A percentile compares a stretch with the other conserved stretches of the same genome.
phyloP scores from a whole-genome alignment of 208 protist species.

The Leishmania braziliensis region DNA sequence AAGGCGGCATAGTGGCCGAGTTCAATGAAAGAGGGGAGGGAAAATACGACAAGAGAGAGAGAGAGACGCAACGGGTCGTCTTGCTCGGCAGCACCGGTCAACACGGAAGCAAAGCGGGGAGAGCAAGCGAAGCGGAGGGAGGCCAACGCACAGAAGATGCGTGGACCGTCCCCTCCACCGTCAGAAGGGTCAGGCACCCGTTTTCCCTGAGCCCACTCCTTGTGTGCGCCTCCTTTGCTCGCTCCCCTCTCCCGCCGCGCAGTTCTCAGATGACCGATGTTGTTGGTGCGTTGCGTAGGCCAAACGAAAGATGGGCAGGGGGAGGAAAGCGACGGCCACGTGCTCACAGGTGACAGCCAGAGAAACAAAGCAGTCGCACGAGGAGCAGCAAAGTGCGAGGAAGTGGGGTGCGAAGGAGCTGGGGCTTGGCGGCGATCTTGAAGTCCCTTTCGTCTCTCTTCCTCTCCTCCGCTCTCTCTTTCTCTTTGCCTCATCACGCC shows the following conservation, averaged over 20 bases:
- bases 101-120: not conserved
- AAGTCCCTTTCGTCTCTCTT: not conserved
- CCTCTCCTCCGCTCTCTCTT: not conserved
- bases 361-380: not conserved
- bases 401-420: not conserved
- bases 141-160: not conserved
- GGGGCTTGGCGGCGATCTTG: not conserved
- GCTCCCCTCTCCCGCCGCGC: too few species aligned
- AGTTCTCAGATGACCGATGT: not conserved
- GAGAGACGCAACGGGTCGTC: not conserved
- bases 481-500: not conserved
- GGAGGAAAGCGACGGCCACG: not conserved
- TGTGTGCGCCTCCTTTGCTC: too few species aligned
- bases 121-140: not conserved
- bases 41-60: not conserved
- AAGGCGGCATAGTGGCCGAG: not conserved
- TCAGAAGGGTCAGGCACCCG: not conserved
- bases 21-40: not conserved
- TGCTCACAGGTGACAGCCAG: not conserved
- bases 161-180: not conserved
- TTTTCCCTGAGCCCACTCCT: too few species aligned
- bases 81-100: not conserved
- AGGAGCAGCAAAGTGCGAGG: not conserved
- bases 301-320: not conserved
- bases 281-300: not conserved